Percentiles rank a stretch among this genome's conserved stretches.
Evolutionary conservation across 1,139 yeast species (phyloP).

Genomic region (Candida neerlandica): DNA sequence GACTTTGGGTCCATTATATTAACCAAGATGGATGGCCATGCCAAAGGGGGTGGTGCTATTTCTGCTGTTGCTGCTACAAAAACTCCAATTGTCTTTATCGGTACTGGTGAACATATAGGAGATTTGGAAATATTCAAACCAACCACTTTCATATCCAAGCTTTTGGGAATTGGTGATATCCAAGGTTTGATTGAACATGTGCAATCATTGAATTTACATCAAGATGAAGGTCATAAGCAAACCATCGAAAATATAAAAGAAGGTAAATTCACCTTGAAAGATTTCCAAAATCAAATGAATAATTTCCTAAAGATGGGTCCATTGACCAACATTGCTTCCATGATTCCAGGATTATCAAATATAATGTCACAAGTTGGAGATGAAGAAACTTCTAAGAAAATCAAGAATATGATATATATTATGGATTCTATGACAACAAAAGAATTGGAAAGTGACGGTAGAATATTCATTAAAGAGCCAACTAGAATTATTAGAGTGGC

Average conservation of each 20-base stretch:
- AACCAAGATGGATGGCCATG: constrained; percentile 98
- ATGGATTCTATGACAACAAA: constrained; percentile 96
- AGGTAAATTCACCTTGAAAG: constrained; percentile 90
- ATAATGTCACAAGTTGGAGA: constrained; percentile 88
- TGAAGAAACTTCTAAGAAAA: constrained; percentile 79
- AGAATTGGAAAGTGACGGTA: constrained; percentile 91
- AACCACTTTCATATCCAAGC: constrained; percentile 80
- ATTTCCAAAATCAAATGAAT: constrained; percentile 93
- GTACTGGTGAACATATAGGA: constrained; percentile 96
- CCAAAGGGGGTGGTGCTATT: constrained; percentile 99
- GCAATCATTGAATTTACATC: constrained; percentile 80
- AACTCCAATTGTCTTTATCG: constrained; percentile 95
- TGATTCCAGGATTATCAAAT: constrained; percentile 92
- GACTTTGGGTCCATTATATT: constrained; percentile 93
- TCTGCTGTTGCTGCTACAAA: constrained; percentile 97
- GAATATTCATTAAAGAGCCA: constrained; percentile 78
- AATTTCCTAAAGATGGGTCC: constrained; percentile 98
- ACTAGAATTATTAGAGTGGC: constrained; percentile 88
- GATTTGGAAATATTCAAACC: constrained; percentile 94
- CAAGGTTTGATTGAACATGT: constrained; percentile 95
- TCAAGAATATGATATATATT: constrained; percentile 87
- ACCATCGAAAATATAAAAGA: constrained; percentile 92
- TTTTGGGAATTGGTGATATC: constrained; percentile 93
- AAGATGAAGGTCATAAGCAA: constrained; percentile 69
- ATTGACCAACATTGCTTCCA: constrained; percentile 84